Conservation (phyloP, 129 eudicot genomes). For the Apium graveolens region DNA sequence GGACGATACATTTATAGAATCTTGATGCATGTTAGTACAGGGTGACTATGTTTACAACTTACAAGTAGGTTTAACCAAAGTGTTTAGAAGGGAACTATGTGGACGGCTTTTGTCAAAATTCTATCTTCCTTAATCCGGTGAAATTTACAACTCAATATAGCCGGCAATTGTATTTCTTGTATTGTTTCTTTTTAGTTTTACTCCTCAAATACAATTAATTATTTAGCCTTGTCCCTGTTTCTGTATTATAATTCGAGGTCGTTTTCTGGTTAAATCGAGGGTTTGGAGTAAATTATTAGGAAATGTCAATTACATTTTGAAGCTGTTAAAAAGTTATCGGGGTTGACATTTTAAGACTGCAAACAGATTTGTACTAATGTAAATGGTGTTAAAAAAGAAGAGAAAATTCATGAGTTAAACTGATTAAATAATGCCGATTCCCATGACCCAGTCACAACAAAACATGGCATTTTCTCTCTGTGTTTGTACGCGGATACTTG, state of each 20-base stretch:
- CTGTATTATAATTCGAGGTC: neutral
- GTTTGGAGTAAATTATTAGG: too few species aligned
- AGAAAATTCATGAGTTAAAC: too few species aligned
- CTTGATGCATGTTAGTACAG: neutral
- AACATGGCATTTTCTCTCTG: too few species aligned
- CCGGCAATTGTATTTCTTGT: neutral
- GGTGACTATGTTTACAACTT: neutral
- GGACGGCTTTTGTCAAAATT: neutral
- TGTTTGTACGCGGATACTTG: too few species aligned
- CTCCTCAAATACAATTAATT: neutral
- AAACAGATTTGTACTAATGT: too few species aligned
- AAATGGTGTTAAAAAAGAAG: too few species aligned
- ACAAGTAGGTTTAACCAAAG: neutral
- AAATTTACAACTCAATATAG: neutral
- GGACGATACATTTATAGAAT: neutral
- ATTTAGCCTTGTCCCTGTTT: neutral
- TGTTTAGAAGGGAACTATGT: neutral
- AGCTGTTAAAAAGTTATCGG: too few species aligned
- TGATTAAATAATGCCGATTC: too few species aligned
- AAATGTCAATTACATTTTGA: too few species aligned
- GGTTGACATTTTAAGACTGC: too few species aligned
- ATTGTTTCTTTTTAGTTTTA: neutral
- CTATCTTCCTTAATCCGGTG: neutral
- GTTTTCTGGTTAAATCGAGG: neutral
- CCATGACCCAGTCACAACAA: too few species aligned